Evolutionary conservation across 192 early-diverging fungal species (phyloP).

Genomic region (Dissophora ornata): DNA sequence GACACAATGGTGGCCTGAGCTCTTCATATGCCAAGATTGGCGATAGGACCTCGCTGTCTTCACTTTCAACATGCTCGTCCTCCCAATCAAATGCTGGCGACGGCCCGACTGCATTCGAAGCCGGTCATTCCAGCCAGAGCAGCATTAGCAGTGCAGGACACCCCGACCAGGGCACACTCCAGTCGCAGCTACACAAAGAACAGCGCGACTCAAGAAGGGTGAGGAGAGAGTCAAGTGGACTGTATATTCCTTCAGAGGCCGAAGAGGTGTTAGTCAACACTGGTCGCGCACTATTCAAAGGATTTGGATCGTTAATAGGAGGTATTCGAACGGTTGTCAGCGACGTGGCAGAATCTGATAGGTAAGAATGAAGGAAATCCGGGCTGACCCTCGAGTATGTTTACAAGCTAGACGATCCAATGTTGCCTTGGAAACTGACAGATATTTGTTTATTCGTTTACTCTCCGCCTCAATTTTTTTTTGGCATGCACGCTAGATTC

Average conservation of each 20-base stretch:
- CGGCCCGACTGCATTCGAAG: slow-evolving; percentile 21
- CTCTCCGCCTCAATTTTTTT: background rate
- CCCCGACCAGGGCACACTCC: slow-evolving; percentile 4
- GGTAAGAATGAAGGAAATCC: slow-evolving; percentile 10
- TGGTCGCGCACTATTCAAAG: slow-evolving; percentile 49
- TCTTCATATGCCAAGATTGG: slow-evolving; percentile 4
- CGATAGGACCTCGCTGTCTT: slow-evolving; percentile 40
- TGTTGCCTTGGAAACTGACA: too few relatives aligned
- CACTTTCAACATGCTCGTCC: slow-evolving; percentile 46
- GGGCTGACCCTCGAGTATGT: too few relatives aligned
- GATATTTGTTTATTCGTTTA: too few relatives aligned
- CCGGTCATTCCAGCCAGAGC: slow-evolving; percentile 50
- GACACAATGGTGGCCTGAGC: background rate
- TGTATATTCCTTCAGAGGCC: slow-evolving; percentile 48
- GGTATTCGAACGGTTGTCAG: slow-evolving; percentile 46
- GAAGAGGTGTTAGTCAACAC: slow-evolving; percentile 51
- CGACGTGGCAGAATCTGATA: slow-evolving; percentile 47
- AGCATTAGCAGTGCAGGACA: slow-evolving; percentile 44
- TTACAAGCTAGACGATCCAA: too few relatives aligned
- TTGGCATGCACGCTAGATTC: slow-evolving; percentile 12
- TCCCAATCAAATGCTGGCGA: slow-evolving; percentile 37
- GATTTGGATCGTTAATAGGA: slow-evolving; percentile 39
- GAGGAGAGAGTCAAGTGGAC: slow-evolving; percentile 35
- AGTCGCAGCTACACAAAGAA: slow-evolving; percentile 6
- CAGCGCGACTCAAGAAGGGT: slow-evolving; percentile 28